Base-by-base conservation (phyloP, 2,329 filamentous ascomycete genomes). In the Lizonia empirigonia region DNA sequence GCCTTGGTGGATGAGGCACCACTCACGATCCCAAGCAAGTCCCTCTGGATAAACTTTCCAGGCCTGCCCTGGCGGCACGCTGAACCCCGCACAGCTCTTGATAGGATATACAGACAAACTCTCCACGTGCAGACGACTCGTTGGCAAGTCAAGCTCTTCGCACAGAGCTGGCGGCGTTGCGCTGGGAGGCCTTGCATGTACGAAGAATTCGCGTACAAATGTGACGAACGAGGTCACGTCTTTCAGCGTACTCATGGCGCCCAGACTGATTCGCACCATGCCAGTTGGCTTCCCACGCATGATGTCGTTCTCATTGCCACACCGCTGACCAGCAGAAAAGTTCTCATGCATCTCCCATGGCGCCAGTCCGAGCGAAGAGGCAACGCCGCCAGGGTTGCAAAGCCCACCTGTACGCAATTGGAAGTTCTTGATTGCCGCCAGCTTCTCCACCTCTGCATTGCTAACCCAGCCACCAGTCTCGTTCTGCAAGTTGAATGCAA, bases 11-110 rank as follows among this genome's bases (percentile, higher is more conserved):
- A 99, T 80, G 16, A 99, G 78, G 74, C 93, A 97, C 93, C 94
- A 99, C 76, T 97, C 93, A 55, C 94, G 83, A 71, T 99, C 94
- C 91, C 93, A 97, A 7, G 86, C 88, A 2, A 99, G 78, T 0
- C 94, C 94, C 75, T 97, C 91, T 7, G 82, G 79, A 47, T 83
- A 84, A 16, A 97, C 81, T 62, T 89, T 85, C 94, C 94, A 99
- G 12, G 79, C 68, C 7, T 76, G 76, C 2, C 78, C 81, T 0
- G 74, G 55, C 1, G 91, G 87, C 23, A 97, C 79, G 27, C 78
- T 77, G 70, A 88, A 96, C 0, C 89, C 89, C 13, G 86, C 89
- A 64, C 94, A 97, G 69, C 91, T 96, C 73, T 99, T 99, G 67
- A 99, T 92, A 0, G 94, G 94, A 66, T 91, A 99, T 1, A 97